Evolutionary conservation across 257 asterid genomes (phyloP).

Genomic region (Petunia secreta): DNA sequence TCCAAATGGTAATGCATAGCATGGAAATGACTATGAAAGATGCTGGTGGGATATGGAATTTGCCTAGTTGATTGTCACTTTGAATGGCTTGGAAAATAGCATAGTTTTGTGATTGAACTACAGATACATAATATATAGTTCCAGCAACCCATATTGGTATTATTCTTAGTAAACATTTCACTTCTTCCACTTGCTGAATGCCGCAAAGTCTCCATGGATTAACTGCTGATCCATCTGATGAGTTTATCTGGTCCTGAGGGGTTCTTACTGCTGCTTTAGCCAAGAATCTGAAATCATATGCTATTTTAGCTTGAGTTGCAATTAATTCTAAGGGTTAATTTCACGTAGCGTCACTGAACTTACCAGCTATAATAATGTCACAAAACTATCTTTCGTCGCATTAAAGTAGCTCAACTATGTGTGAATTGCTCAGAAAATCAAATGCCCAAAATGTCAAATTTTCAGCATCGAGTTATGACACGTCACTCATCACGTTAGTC

Average conservation of each 20-base stretch:
- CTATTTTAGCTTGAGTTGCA: neutral
- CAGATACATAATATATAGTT: constrained; percentile 27
- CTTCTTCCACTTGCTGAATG: constrained; percentile 44
- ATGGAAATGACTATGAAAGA: constrained; percentile 34
- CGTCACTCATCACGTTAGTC: too few species aligned
- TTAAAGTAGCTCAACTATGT: too few species aligned
- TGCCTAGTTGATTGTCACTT: constrained; percentile 28
- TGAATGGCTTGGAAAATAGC: constrained; percentile 42
- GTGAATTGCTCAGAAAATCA: too few species aligned
- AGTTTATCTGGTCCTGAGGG: constrained; percentile 32
- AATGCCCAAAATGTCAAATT: too few species aligned
- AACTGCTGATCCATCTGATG: constrained; percentile 36
- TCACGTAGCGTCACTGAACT: neutral
- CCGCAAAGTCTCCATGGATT: constrained; percentile 45
- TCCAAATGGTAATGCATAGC: constrained; percentile 38
- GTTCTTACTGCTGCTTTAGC: constrained; percentile 41
- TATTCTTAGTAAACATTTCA: constrained; percentile 38
- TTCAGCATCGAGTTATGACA: too few species aligned
- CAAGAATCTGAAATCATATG: constrained; percentile 28
- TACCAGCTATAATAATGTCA: too few species aligned
- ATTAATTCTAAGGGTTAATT: neutral
- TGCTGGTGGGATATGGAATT: constrained; percentile 45
- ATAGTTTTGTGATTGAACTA: constrained; percentile 30
- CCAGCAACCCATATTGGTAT: constrained; percentile 43
- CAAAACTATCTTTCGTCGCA: neutral